phyloP scores from a whole-genome alignment of 148 eudicot species.

The Heliosperma pusillum region DNA sequence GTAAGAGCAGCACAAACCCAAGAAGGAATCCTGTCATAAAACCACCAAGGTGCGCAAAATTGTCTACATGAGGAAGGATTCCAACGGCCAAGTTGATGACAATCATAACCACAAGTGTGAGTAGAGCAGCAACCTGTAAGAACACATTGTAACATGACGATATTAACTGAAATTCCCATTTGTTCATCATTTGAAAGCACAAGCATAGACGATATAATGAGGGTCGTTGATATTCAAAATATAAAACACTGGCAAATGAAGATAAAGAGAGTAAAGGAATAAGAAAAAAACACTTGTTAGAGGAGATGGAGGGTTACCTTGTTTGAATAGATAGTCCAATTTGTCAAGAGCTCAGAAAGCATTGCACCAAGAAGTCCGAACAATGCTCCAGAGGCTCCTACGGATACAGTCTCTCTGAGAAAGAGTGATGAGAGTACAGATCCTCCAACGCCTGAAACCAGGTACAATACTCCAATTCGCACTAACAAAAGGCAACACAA shows the following conservation, averaged over 20 bases:
- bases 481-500: constrained; percentile 37
- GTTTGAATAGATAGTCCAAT: constrained; percentile 86
- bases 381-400: constrained; percentile 94
- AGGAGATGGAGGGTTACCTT: constrained; percentile 43
- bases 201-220: too few relatives aligned
- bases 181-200: too few relatives aligned
- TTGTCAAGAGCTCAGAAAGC: constrained; percentile 77
- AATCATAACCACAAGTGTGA: constrained; percentile 68
- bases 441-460: constrained; percentile 77
- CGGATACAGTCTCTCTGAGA: constrained; percentile 58
- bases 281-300: not conserved
- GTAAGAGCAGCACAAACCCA: constrained; percentile 64
- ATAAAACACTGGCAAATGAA: not conserved
- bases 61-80: constrained; percentile 86
- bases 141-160: not conserved
- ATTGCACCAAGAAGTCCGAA: constrained; percentile 96
- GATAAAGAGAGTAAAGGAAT: not conserved
- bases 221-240: too few relatives aligned
- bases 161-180: too few relatives aligned
- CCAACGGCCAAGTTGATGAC: constrained; percentile 74
- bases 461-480: constrained; percentile 67
- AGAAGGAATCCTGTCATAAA: constrained; percentile 70
- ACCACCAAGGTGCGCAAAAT: constrained; percentile 90
- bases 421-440: constrained; percentile 75
- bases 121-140: constrained; percentile 65